Percentiles rank a stretch among this genome's conserved stretches.
Evolutionary conservation across 371 early-diverging fungal species (phyloP).

Genomic region (Mortierella sp.): DNA sequence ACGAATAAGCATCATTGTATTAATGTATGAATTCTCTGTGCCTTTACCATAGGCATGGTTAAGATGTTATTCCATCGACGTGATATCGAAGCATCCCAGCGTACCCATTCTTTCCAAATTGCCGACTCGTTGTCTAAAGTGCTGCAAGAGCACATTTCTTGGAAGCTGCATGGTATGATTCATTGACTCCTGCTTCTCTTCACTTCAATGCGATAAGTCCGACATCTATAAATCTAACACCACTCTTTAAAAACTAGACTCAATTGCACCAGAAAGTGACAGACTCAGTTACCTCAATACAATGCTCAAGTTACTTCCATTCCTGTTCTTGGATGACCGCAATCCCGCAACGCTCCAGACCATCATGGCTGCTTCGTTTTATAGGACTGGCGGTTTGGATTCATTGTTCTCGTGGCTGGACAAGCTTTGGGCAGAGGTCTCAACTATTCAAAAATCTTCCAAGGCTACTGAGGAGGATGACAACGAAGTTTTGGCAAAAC

Average conservation of each 20-base stretch:
- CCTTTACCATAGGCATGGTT: slow-evolving; percentile 61
- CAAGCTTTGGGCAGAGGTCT: slow-evolving; percentile 68
- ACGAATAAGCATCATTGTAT: not conserved
- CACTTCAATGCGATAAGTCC: not conserved
- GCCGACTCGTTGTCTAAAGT: slow-evolving; percentile 66
- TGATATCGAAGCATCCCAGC: slow-evolving; percentile 63
- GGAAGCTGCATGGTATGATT: slow-evolving; percentile 56
- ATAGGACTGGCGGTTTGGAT: slow-evolving; percentile 73
- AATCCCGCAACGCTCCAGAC: slow-evolving; percentile 77
- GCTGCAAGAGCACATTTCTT: slow-evolving; percentile 65
- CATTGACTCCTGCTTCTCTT: not conserved
- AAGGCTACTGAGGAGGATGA: slow-evolving; percentile 24
- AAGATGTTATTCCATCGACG: slow-evolving; percentile 77
- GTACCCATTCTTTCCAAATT: slow-evolving; percentile 70
- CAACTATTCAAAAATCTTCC: slow-evolving; percentile 16
- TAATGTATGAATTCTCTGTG: not conserved
- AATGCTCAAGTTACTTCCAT: slow-evolving; percentile 64
- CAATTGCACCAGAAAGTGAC: slow-evolving; percentile 31
- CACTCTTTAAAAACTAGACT: not conserved
- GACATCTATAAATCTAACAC: not conserved
- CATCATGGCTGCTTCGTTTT: slow-evolving; percentile 76
- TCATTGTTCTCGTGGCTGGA: slow-evolving; percentile 67
- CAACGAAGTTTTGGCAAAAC: slow-evolving; percentile 28
- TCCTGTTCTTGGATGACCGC: slow-evolving; percentile 67
- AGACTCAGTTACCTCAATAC: slow-evolving; percentile 68